Percentiles rank a stretch among this genome's conserved stretches.
These are phyloP conservation scores for Ulvella scutata DNA, from an alignment of 139 green algal species.

Conservation along the genomic window DNA sequence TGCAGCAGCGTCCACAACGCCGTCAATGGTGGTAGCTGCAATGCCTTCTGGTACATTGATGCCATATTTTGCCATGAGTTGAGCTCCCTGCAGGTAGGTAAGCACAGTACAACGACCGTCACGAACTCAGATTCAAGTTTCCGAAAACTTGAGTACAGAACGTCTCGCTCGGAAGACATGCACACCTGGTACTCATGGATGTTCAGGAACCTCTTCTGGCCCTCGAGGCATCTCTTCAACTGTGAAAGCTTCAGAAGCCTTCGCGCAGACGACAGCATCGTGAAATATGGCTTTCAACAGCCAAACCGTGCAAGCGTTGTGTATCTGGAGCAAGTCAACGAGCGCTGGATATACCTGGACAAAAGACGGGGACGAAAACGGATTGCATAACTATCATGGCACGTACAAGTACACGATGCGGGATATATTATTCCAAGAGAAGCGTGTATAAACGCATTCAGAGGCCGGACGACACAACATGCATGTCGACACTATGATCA, in stretches of 20 bases:
- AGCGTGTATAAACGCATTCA: too few relatives aligned
- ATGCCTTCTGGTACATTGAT: slow-evolving; percentile 85
- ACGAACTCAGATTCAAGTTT: slow-evolving; percentile 1
- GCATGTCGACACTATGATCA: too few relatives aligned
- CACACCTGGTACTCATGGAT: slow-evolving; percentile 90
- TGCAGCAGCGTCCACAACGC: slow-evolving; percentile 51
- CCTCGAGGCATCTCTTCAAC: slow-evolving; percentile 1
- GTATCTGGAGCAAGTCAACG: too few relatives aligned
- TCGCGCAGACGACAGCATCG: not conserved
- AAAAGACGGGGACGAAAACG: too few relatives aligned
- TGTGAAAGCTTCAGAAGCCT: not conserved
- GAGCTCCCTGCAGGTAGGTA: slow-evolving; percentile 51
- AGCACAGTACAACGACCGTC: not conserved
- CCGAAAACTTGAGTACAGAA: not conserved
- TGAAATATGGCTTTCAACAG: not conserved
- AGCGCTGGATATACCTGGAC: too few relatives aligned
- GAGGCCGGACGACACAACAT: too few relatives aligned
- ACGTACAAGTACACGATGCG: too few relatives aligned
- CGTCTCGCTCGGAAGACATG: not conserved
- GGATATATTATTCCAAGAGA: too few relatives aligned
- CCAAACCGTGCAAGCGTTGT: not conserved
- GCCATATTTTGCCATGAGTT: slow-evolving; percentile 84
- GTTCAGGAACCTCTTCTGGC: slow-evolving; percentile 66
- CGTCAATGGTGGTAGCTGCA: slow-evolving; percentile 47
- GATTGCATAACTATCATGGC: too few relatives aligned